Percentiles rank a stretch among this genome's conserved stretches.
Evolutionary conservation across 352 stramenopile species (phyloP).

Genomic region (Phytophthora ohioensis): DNA sequence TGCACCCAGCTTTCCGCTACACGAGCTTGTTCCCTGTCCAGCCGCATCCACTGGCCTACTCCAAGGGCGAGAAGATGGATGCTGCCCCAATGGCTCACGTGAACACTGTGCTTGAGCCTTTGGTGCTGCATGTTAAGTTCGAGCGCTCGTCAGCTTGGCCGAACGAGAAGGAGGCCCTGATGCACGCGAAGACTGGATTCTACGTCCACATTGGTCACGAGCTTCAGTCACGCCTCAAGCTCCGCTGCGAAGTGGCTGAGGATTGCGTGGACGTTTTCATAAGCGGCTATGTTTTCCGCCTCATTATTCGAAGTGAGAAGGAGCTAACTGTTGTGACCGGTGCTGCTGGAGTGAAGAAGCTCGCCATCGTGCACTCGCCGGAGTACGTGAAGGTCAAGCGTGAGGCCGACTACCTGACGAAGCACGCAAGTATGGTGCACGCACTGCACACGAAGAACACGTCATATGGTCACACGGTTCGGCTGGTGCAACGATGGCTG

Average conservation of each 20-base stretch:
- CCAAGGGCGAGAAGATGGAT: slow-evolving; percentile 70
- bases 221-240: slow-evolving; percentile 63
- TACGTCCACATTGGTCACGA: slow-evolving; percentile 90
- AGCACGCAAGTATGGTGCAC: slow-evolving; percentile 79
- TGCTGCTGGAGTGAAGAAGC: slow-evolving; percentile 60
- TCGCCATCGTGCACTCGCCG: slow-evolving; percentile 65
- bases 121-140: slow-evolving; percentile 82
- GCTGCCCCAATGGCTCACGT: slow-evolving; percentile 66
- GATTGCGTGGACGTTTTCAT: slow-evolving; percentile 86
- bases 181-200: slow-evolving; percentile 89
- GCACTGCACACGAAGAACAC: slow-evolving; percentile 83
- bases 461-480: slow-evolving; percentile 81
- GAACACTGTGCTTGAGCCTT: slow-evolving; percentile 78
- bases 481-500: slow-evolving; percentile 85
- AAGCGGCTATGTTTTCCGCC: slow-evolving; percentile 84
- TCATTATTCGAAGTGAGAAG: slow-evolving; percentile 85
- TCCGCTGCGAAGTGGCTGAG: slow-evolving; percentile 78
- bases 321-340: slow-evolving; percentile 73
- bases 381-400: slow-evolving; percentile 74
- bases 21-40: slow-evolving; percentile 86
- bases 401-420: slow-evolving; percentile 66
- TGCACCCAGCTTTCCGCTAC: slow-evolving; percentile 87
- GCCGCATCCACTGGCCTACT: slow-evolving; percentile 88
- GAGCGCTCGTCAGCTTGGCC: slow-evolving; percentile 90
- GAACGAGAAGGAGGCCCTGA: slow-evolving; percentile 78